phyloP scores from a whole-genome alignment of 139 green algal genomes.

The Picochlorum costavermella region DNA sequence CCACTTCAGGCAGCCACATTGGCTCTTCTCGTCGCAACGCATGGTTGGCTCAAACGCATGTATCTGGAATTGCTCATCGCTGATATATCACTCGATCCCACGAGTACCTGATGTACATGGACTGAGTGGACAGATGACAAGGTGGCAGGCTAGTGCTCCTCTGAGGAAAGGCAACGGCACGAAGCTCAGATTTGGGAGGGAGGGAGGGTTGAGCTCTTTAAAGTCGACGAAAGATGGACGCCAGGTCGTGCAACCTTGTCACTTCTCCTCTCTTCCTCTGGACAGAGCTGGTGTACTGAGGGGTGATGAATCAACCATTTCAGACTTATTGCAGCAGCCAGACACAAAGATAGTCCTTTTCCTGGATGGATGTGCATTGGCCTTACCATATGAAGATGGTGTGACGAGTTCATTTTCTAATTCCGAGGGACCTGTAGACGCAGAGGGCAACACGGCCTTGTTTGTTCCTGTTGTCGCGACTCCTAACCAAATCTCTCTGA shows the following conservation, averaged over 20 bases:
- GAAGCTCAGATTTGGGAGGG: too few species aligned
- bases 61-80: too few species aligned
- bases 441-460: conserved; percentile 3
- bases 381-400: conserved; percentile 1
- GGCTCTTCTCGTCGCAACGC: too few species aligned
- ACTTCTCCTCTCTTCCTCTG: conserved; percentile 40
- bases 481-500: neutral
- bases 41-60: too few species aligned
- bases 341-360: conserved; percentile 11
- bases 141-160: too few species aligned
- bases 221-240: too few species aligned
- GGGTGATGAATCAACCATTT: conserved; percentile 4
- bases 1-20: too few species aligned
- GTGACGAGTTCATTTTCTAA: neutral
- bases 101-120: too few species aligned
- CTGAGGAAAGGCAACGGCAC: too few species aligned
- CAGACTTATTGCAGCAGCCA: neutral
- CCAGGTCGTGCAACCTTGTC: conserved; percentile 1
- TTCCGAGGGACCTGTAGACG: neutral
- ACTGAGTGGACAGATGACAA: too few species aligned
- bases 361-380: conserved; percentile 8
- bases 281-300: conserved; percentile 25
- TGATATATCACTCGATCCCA: too few species aligned
- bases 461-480: neutral
- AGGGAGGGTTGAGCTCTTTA: too few species aligned